Evolutionary conservation across 768 basidiomycete species (phyloP), one percentile per base, ranked within the genome.

Genomic region (Termitomyces sp.): DNA sequence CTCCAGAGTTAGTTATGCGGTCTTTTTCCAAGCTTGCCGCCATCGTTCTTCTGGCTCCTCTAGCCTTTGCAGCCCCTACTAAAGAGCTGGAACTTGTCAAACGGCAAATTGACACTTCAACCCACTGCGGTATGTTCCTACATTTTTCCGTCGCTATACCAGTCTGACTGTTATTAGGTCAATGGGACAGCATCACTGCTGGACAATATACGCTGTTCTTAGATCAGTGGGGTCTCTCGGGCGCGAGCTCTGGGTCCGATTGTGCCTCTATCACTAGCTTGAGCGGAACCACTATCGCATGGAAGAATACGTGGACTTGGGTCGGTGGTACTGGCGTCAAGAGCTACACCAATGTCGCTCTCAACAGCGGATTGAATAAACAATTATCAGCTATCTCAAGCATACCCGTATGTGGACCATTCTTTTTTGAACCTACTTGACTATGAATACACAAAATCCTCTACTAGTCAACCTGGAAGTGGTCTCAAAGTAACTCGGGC

Each of bases 271-370:
- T 88, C 64, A 69, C 70, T 0, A 80, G 78, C 17, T 59, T 81
- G 65, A 73, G 70, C 51, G 82, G 77, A 3, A 74, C 68, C 36
- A 79, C 70, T 6, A 62, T 84, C 38, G 70, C 74, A 0, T 88
- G 86, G 86, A 76, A 66, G 69, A 83, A 79, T 34, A 76, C 67
- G 3, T 88, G 82, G 81, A 73, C 60, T 0, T 88, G 86, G 86
- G 57, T 47, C 6, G 85, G 85, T 37, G 83, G 78, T 7, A 73
- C 56, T 20, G 74, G 76, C 25, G 77, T 89, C 62, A 88, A 87
- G 79, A 86, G 83, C 67, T 89, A 79, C 72, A 77, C 85, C 25
- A 84, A 87, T 69, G 74, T 86, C 12, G 77, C 82, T 62, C 76
- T 83, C 38, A 77, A 85, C 65, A 60, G 45, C 1, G 81, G 80